Percentiles rank a stretch among this genome's conserved stretches.
These are phyloP conservation scores for Acrocalymma vagum DNA, from an alignment of 2,329 filamentous ascomycete species.

Conservation along the genomic window DNA sequence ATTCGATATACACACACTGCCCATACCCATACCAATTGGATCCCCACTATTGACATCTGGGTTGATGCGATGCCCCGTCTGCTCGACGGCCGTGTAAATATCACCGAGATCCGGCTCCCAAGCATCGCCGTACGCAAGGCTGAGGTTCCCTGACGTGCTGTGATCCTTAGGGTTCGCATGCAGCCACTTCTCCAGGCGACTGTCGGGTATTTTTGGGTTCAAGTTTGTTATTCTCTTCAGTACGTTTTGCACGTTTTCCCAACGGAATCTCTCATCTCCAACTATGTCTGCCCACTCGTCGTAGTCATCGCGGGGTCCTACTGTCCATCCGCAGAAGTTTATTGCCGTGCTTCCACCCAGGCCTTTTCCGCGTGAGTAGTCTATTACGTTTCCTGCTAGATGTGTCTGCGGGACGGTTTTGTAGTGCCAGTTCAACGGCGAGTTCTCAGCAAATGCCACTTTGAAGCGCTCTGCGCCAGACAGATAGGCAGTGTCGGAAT, in stretches of 20 bases:
- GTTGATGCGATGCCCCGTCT: constrained; percentile 60
- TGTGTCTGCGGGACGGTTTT: constrained; percentile 50
- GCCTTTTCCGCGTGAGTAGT: constrained; percentile 55
- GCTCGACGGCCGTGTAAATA: constrained; percentile 50
- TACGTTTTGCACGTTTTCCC: constrained; percentile 59
- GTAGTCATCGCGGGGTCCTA: constrained; percentile 66
- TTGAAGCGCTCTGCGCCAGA: constrained; percentile 62
- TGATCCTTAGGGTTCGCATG: constrained; percentile 55
- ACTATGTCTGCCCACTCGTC: constrained; percentile 65
- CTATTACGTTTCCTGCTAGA: constrained; percentile 47
- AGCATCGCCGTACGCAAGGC: constrained; percentile 57
- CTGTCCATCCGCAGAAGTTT: constrained; percentile 58
- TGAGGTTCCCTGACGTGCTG: constrained; percentile 57
- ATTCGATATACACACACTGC: constrained; percentile 59
- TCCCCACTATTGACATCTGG: constrained; percentile 67
- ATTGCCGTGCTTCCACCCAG: constrained; percentile 57
- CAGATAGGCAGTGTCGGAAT: constrained; percentile 56
- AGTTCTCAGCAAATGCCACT: constrained; percentile 53
- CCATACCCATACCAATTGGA: constrained; percentile 63
- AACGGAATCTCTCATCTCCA: constrained; percentile 62
- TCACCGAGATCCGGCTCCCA: constrained; percentile 63
- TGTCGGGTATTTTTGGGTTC: constrained; percentile 41
- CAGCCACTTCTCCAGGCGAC: constrained; percentile 52
- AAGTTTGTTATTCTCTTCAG: constrained; percentile 63
- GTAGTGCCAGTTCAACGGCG: constrained; percentile 58